Percentiles rank a stretch among this genome's conserved stretches.
These are phyloP conservation scores for Hansenula lynferdii DNA, from an alignment of 1,139 yeast species.

Conservation along the genomic window DNA sequence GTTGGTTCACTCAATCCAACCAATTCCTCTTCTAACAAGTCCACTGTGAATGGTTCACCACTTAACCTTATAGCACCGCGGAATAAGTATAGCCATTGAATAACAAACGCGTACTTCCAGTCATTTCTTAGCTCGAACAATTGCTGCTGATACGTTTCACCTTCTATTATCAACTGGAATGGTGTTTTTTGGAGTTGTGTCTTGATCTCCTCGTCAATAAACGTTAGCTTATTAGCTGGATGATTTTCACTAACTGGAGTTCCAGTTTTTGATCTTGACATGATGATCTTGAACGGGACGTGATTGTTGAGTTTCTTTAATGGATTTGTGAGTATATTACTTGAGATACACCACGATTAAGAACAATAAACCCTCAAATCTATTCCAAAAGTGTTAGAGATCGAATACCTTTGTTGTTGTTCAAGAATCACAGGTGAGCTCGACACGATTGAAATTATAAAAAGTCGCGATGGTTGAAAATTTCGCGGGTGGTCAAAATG, in stretches of 20 bases:
- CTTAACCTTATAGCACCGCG: constrained; percentile 41
- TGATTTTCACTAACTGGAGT: constrained; percentile 20
- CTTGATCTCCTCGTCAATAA: constrained; percentile 21
- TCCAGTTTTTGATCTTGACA: constrained; percentile 17
- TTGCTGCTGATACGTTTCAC: constrained; percentile 19
- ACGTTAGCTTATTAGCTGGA: constrained; percentile 20
- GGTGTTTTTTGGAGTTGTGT: constrained; percentile 23
- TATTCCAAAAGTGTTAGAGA: too few species aligned
- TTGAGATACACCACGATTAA: too few species aligned
- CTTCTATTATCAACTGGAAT: constrained; percentile 19
- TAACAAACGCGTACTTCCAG: constrained; percentile 38
- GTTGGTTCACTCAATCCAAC: constrained; percentile 33
- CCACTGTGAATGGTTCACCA: constrained; percentile 44
- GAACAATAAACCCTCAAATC: too few species aligned
- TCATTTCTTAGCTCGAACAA: constrained; percentile 21
- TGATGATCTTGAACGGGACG: too few species aligned
- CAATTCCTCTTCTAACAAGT: constrained; percentile 46
- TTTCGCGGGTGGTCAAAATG: background rate
- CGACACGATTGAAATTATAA: background rate
- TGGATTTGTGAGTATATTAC: too few species aligned
- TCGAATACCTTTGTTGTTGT: background rate
- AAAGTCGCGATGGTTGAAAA: background rate
- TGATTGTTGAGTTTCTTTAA: too few species aligned
- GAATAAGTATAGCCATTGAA: constrained; percentile 45
- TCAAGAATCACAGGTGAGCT: background rate